Percentiles rank a stretch among this genome's conserved stretches.
Conservation (phyloP, 2,329 filamentous ascomycete genomes). For the Monilinia fructigena region DNA sequence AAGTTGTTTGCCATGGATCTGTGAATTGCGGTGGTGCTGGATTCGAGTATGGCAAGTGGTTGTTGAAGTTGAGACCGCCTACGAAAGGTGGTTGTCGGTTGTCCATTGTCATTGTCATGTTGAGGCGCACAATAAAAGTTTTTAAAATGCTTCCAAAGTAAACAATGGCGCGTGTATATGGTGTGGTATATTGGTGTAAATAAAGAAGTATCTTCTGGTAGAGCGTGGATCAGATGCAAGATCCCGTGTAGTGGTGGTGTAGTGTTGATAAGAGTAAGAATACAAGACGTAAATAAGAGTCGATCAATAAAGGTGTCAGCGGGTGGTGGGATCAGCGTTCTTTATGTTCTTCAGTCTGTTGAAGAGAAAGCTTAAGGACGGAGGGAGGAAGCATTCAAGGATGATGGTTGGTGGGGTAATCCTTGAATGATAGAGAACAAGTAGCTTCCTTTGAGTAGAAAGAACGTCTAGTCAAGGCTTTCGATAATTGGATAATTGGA, state of each 20-base stretch:
- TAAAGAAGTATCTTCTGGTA: conserved; percentile 28
- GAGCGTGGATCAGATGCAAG: conserved; percentile 39
- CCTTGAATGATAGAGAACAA: conserved; percentile 10
- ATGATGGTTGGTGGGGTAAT: conserved; percentile 31
- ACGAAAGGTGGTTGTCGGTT: conserved; percentile 68
- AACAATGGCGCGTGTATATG: neutral
- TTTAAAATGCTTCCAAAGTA: conserved; percentile 24
- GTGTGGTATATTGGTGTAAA: conserved; percentile 16
- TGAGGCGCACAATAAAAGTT: conserved; percentile 27
- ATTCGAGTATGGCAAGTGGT: conserved; percentile 65
- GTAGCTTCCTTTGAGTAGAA: conserved; percentile 21
- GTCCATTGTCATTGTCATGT: conserved; percentile 95
- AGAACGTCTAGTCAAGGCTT: conserved; percentile 20
- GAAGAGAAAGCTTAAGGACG: conserved; percentile 24
- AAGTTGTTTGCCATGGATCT: conserved; percentile 77
- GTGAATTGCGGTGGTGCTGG: conserved; percentile 67
- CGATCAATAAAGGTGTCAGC: conserved; percentile 30
- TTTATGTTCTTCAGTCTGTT: conserved; percentile 36
- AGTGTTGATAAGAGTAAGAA: conserved; percentile 7
- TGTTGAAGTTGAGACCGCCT: conserved; percentile 73
- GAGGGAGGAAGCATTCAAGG: conserved; percentile 28
- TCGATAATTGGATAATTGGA: conserved; percentile 15
- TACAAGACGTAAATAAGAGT: conserved; percentile 31
- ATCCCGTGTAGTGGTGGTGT: conserved; percentile 33
- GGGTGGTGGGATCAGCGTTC: conserved; percentile 40